Percentiles rank a stretch among this genome's conserved stretches.
Conservation (phyloP, 148 eudicot genomes). For the Persicaria maculosa region DNA sequence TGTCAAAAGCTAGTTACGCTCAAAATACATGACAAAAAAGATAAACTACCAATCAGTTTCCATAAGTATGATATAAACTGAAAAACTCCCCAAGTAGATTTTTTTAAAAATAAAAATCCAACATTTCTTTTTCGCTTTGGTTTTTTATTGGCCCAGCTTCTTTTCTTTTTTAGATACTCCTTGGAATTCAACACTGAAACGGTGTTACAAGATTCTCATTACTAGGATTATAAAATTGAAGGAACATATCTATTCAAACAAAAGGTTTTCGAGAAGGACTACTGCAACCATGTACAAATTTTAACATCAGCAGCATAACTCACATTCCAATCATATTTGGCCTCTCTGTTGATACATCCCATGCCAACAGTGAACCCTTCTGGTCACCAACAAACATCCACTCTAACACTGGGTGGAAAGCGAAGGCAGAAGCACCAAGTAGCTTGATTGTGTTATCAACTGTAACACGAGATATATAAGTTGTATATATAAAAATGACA, state of each 20-base stretch:
- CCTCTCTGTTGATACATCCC: conserved; percentile 99
- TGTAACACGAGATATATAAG: conserved; percentile 28
- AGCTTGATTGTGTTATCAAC: conserved; percentile 96
- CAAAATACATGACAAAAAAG: too few relatives aligned
- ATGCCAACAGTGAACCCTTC: conserved; percentile 89
- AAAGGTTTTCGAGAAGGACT: background rate
- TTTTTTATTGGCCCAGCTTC: background rate
- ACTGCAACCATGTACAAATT: background rate
- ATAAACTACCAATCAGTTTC: background rate
- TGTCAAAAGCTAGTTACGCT: background rate
- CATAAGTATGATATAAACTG: background rate
- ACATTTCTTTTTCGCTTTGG: background rate
- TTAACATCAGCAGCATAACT: conserved; percentile 17
- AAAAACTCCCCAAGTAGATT: background rate
- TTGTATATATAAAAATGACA: background rate
- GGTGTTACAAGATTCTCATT: background rate
- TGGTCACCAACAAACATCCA: conserved; percentile 96
- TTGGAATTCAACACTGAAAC: background rate
- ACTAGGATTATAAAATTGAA: background rate
- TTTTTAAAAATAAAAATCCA: background rate
- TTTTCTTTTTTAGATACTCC: background rate
- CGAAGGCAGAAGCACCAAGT: conserved; percentile 94
- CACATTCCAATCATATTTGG: conserved; percentile 99
- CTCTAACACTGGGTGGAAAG: conserved; percentile 92
- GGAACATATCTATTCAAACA: background rate